These are phyloP conservation scores for Raddia guianensis DNA, from an alignment of 176 grass and related monocot genomes.

Conservation along the genomic window DNA sequence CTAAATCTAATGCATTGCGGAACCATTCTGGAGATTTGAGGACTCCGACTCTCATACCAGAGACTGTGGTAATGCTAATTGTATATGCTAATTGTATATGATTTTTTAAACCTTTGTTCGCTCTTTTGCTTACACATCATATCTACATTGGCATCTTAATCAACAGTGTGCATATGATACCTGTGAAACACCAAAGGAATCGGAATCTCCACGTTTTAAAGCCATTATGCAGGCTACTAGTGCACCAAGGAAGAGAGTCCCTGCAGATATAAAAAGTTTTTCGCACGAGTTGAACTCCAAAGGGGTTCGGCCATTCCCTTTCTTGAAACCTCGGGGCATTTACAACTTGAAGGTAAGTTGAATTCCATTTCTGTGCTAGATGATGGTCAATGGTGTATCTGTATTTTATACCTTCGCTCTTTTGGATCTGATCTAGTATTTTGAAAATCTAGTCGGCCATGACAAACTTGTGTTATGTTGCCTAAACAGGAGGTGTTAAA, in stretches of 20 bases:
- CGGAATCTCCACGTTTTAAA: conserved; percentile 98
- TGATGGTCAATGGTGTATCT: conserved; percentile 12
- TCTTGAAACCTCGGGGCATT: conserved; percentile 88
- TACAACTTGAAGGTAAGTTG: conserved; percentile 94
- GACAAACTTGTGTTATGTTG: conserved; percentile 30
- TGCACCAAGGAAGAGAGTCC: conserved; percentile 90
- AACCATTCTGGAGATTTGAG: conserved; percentile 78
- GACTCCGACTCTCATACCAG: conserved; percentile 73
- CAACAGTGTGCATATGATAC: conserved; percentile 83
- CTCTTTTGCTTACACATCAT: conserved; percentile 32
- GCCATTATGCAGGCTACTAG: conserved; percentile 99
- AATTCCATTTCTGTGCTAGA: conserved; percentile 3
- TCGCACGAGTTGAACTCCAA: conserved; percentile 98
- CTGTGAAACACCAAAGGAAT: conserved; percentile 97
- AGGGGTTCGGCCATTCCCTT: conserved; percentile 96
- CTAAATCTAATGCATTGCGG: conserved; percentile 67
- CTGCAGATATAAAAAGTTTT: conserved; percentile 95
- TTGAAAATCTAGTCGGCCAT: conserved; percentile 19
- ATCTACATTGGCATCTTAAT: conserved; percentile 44
- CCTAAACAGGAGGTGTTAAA: conserved; percentile 89
- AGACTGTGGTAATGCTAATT: conserved; percentile 61
- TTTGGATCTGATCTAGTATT: neutral
- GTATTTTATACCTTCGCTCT: neutral
- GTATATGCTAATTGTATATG: conserved; percentile 25
- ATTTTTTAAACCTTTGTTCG: conserved; percentile 20